Percentiles rank a stretch among this genome's conserved stretches.
phyloP scores from a whole-genome alignment of 306 rosid species.

The Argentina anserina region DNA sequence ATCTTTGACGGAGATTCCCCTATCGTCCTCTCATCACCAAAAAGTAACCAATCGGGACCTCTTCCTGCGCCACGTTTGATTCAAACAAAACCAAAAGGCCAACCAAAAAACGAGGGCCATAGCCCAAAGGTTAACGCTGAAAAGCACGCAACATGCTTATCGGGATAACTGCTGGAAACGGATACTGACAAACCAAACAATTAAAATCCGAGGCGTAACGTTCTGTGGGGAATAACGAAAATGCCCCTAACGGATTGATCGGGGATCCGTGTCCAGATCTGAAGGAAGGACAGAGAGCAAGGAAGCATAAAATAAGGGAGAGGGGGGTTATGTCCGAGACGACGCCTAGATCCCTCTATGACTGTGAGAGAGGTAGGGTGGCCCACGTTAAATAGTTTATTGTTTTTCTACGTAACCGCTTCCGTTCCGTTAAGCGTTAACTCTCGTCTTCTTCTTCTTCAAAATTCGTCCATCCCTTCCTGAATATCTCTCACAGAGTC shows the following conservation, averaged over 20 bases:
- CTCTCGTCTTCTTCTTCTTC: background rate
- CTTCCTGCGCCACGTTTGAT: background rate
- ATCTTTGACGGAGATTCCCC: slow-evolving; percentile 2
- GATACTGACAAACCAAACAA: background rate
- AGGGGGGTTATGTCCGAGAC: background rate
- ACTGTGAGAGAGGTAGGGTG: no score
- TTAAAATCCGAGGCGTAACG: background rate
- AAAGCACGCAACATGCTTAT: slow-evolving; percentile 34
- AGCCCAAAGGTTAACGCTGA: background rate
- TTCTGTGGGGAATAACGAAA: background rate
- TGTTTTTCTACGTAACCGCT: background rate
- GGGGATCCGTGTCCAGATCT: background rate
- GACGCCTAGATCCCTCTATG: slow-evolving; percentile 1
- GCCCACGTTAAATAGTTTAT: background rate
- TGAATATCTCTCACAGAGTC: background rate
- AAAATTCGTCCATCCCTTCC: no score
- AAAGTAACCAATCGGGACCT: background rate
- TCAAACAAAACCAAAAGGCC: no score
- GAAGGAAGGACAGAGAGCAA: background rate
- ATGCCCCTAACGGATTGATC: background rate
- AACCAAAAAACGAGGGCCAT: background rate
- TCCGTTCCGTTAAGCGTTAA: background rate
- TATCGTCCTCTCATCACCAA: background rate
- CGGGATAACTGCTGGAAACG: slow-evolving; percentile 26
- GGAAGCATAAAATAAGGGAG: slow-evolving; percentile 1